Conservation (phyloP, 2,329 filamentous ascomycete genomes). For the Pseudocercospora cruenta region DNA sequence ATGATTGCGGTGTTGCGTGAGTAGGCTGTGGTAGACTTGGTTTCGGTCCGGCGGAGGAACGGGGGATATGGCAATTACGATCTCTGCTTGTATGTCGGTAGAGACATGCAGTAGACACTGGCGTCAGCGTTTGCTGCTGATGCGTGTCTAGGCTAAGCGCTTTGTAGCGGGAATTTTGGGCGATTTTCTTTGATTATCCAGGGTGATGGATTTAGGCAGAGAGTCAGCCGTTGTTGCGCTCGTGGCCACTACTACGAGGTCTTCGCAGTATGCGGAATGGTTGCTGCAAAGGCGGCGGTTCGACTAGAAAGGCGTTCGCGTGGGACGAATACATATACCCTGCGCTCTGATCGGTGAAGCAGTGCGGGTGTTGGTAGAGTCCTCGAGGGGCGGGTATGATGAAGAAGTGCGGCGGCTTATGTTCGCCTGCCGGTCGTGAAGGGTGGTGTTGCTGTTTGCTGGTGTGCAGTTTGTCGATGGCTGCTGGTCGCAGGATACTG, state of each 20-base stretch:
- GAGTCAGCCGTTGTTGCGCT: conserved; percentile 85
- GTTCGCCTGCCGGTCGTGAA: conserved; percentile 20
- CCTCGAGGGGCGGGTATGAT: conserved; percentile 26
- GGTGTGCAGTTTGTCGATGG: conserved; percentile 12
- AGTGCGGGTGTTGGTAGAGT: conserved; percentile 23
- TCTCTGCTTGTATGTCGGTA: conserved; percentile 37
- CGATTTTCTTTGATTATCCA: conserved; percentile 15
- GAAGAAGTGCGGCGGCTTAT: conserved; percentile 23
- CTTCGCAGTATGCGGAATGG: conserved; percentile 94
- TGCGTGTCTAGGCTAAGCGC: conserved; percentile 24
- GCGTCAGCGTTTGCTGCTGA: conserved; percentile 35
- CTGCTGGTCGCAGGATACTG: conserved; percentile 19
- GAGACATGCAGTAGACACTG: conserved; percentile 62
- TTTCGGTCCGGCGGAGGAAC: conserved; percentile 5
- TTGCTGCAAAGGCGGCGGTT: conserved; percentile 84
- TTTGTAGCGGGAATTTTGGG: conserved; percentile 23
- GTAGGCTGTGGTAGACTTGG: conserved; percentile 17
- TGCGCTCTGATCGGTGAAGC: conserved; percentile 30
- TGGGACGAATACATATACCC: conserved; percentile 99
- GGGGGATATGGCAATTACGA: conserved; percentile 13
- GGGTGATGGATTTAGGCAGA: conserved; percentile 24
- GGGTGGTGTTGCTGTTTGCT: conserved; percentile 20
- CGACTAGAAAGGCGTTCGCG: conserved; percentile 91
- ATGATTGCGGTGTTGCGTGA: conserved; percentile 66
- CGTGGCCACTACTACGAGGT: conserved; percentile 80